Evolutionary conservation across 2,329 filamentous ascomycete species (phyloP), one percentile per base, ranked within the genome.

Genomic region (Talaromyces islandicus): DNA sequence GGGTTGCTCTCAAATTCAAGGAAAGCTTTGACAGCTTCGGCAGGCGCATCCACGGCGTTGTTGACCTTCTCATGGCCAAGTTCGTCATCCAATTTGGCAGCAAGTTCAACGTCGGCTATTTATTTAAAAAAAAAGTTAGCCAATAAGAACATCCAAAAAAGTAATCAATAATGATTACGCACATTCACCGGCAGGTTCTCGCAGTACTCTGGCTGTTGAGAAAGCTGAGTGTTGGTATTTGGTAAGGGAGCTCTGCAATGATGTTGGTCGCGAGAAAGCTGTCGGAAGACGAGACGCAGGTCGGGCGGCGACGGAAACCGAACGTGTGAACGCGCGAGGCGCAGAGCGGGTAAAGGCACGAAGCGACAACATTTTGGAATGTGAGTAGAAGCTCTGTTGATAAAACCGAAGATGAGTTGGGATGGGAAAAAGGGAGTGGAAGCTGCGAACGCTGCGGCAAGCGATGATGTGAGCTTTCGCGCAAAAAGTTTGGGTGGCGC

Each of bases 1-100:
- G 88, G 84, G 71, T 88, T 88, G 79, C 91, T 93, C 72, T 93
- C 87, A 54, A 97, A 92, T 72, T 93, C 87, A 54, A 97, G 78
- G 78, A 94, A 97, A 73, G 94, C 90, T 78, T 92, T 88, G 77
- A 95, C 97, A 74, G 94, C 90, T 78, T 91, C 88, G 75, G 97
- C 85, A 74, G 88, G 90, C 64, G 86, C 83, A 46, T 91, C 88
- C 66, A 89, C 78, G 65, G 89, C 84, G 70, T 90, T 88, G 77
- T 92, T 87, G 71, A 92, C 88, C 70, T 86, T 85, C 83, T 97
- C 94, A 71, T 96, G 87, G 74, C 86, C 80, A 66, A 95, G 82
- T 80, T 96, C 92, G 71, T 86, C 88, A 66, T 90, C 85, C 55
- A 99, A 85, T 84, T 97, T 97, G 62, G 87, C 85, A 46, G 87